phyloP scores from a whole-genome alignment of 2,329 filamentous ascomycete species.

The Zalaria sp. region DNA sequence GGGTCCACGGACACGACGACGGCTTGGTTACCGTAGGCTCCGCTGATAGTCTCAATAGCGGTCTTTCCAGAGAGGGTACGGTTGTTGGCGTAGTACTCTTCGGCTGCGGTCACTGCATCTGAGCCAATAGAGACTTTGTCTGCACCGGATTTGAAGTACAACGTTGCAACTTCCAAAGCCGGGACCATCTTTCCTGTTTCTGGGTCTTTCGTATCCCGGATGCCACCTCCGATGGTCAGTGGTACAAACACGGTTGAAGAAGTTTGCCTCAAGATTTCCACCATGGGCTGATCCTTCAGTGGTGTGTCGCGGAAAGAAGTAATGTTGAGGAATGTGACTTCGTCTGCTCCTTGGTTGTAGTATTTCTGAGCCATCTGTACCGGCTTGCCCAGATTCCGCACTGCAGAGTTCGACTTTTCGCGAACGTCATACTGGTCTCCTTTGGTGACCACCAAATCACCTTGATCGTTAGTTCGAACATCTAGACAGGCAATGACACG shows the following conservation, averaged over 20 bases:
- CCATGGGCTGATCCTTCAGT: constrained; percentile 83
- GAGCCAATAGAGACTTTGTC: constrained; percentile 97
- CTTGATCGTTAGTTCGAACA: constrained; percentile 84
- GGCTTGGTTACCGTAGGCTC: constrained; percentile 89
- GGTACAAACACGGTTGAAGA: constrained; percentile 92
- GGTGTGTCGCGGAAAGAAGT: constrained; percentile 95
- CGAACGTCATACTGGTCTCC: constrained; percentile 98
- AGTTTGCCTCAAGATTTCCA: constrained; percentile 76
- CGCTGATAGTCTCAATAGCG: constrained; percentile 88
- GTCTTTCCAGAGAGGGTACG: constrained; percentile 62
- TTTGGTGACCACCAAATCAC: constrained; percentile 94
- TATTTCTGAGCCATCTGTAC: constrained; percentile 89
- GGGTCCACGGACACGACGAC: constrained; percentile 94
- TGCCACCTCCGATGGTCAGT: constrained; percentile 87
- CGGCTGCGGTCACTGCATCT: constrained; percentile 83
- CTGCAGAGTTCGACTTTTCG: constrained; percentile 59
- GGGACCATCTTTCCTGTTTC: constrained; percentile 69
- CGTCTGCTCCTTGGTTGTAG: constrained; percentile 93
- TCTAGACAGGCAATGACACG: constrained; percentile 93
- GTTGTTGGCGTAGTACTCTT: constrained; percentile 68
- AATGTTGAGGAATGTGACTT: constrained; percentile 96
- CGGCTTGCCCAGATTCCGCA: constrained; percentile 91
- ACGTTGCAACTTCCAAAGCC: constrained; percentile 80
- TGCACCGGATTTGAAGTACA: constrained; percentile 95
- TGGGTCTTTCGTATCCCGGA: constrained; percentile 80